These are phyloP conservation scores for Candolleomyces aberdarensis DNA, from an alignment of 768 basidiomycete genomes.

Conservation along the genomic window DNA sequence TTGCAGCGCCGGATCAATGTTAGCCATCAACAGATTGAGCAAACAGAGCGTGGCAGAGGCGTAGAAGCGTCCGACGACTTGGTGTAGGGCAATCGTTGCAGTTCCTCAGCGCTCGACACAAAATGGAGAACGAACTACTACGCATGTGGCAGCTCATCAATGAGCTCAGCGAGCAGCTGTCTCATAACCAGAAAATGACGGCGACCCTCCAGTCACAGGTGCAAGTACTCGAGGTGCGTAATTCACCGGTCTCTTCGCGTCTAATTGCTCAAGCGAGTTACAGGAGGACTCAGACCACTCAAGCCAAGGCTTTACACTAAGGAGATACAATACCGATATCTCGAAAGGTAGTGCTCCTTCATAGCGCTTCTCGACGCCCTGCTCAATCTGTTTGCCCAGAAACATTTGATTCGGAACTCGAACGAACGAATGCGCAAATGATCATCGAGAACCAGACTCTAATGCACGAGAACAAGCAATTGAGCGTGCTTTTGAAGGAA, in stretches of 20 bases:
- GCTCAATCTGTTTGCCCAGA: conserved; percentile 53
- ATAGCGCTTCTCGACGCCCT: conserved; percentile 21
- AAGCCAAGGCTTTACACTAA: conserved; percentile 71
- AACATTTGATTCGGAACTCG: conserved; percentile 87
- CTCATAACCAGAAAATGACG: conserved; percentile 77
- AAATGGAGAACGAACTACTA: conserved; percentile 67
- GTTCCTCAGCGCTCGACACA: neutral
- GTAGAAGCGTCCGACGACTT: neutral
- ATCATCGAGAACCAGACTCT: conserved; percentile 93
- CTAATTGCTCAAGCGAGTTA: conserved; percentile 5
- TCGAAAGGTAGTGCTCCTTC: conserved; percentile 55
- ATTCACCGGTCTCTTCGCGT: conserved; percentile 8
- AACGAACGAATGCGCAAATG: conserved; percentile 83
- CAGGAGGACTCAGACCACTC: conserved; percentile 75
- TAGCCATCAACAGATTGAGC: neutral
- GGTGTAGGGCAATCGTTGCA: neutral
- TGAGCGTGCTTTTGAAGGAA: conserved; percentile 85
- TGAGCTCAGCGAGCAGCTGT: conserved; percentile 81
- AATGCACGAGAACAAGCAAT: conserved; percentile 93
- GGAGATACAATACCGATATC: conserved; percentile 86
- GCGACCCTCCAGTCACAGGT: conserved; percentile 66
- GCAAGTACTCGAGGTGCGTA: conserved; percentile 65
- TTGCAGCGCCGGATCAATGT: neutral
- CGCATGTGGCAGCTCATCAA: conserved; percentile 77
- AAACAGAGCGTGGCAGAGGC: neutral